Percentiles rank a stretch among this genome's conserved stretches.
Conservation (phyloP, 2,329 filamentous ascomycete species). For the Colletotrichum lindemuthianum region DNA sequence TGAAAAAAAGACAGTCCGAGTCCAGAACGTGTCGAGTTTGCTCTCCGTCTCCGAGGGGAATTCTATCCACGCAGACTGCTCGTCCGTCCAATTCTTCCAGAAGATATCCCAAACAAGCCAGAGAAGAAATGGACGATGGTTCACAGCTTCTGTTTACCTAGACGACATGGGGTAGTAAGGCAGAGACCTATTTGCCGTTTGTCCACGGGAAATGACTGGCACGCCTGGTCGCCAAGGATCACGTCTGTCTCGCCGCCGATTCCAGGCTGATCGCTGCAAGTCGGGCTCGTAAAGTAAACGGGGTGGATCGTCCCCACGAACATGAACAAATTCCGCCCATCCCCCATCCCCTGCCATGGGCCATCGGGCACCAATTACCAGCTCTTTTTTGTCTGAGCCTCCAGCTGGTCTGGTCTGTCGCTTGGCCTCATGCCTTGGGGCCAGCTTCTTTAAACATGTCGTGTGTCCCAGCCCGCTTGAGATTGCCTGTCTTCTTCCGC, state of each 20-base stretch:
- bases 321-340: slow-evolving; percentile 11
- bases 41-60: too few relatives aligned
- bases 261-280: slow-evolving; percentile 35
- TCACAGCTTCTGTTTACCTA: too few relatives aligned
- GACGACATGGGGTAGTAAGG: too few relatives aligned
- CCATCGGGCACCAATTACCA: slow-evolving; percentile 32
- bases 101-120: not conserved
- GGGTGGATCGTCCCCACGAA: slow-evolving; percentile 31
- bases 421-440: slow-evolving; percentile 2
- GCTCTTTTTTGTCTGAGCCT: not conserved
- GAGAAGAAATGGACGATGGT: too few relatives aligned
- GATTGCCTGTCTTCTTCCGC: slow-evolving; percentile 21
- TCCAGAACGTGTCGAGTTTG: too few relatives aligned
- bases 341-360: too few relatives aligned
- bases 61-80: too few relatives aligned
- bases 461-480: slow-evolving; percentile 10
- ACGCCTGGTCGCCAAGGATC: not conserved
- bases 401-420: not conserved
- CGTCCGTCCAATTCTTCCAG: too few relatives aligned
- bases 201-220: slow-evolving; percentile 12
- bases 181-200: too few relatives aligned
- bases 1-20: too few relatives aligned
- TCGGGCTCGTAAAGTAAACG: slow-evolving; percentile 24
- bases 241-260: slow-evolving; percentile 13
- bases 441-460: slow-evolving; percentile 28